A percentile compares a stretch with the other conserved stretches of the same genome.
Conservation (phyloP, 768 basidiomycete genomes). For the Roridomyces roridus region DNA sequence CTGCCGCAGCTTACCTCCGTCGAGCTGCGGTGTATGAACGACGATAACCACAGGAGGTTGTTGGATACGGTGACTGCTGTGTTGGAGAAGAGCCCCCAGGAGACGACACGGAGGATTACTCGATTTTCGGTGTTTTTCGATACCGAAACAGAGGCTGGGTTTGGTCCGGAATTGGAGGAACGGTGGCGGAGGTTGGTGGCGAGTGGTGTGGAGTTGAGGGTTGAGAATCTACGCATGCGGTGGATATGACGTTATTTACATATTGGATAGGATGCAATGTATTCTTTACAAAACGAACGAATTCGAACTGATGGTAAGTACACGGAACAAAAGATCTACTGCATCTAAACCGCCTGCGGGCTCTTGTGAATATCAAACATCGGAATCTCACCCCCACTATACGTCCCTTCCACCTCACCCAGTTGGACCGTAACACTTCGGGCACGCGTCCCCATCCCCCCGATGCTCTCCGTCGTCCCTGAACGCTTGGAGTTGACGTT, state of each 20-base stretch:
- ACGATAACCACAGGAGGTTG: conserved; percentile 1
- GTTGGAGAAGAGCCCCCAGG: background rate
- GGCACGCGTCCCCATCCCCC: too few relatives aligned
- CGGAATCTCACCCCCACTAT: too few relatives aligned
- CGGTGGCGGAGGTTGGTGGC: background rate
- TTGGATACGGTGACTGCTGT: background rate
- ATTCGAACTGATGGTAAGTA: background rate
- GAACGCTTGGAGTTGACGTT: too few relatives aligned
- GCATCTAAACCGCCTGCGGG: too few relatives aligned
- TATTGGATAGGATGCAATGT: too few relatives aligned
- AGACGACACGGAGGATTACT: background rate
- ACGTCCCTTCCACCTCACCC: too few relatives aligned
- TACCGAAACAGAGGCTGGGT: too few relatives aligned
- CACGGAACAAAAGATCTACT: too few relatives aligned
- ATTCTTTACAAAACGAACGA: background rate
- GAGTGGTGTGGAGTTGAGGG: background rate
- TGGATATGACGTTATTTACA: conserved; percentile 2
- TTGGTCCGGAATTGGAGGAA: background rate
- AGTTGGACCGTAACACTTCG: too few relatives aligned
- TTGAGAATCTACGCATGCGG: background rate
- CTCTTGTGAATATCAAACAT: too few relatives aligned
- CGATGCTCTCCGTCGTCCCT: too few relatives aligned
- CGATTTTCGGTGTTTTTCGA: background rate
- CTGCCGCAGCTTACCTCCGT: background rate
- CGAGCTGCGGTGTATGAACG: background rate